These are phyloP conservation scores for Biancaea sappan DNA, from an alignment of 306 rosid species.

Conservation along the genomic window DNA sequence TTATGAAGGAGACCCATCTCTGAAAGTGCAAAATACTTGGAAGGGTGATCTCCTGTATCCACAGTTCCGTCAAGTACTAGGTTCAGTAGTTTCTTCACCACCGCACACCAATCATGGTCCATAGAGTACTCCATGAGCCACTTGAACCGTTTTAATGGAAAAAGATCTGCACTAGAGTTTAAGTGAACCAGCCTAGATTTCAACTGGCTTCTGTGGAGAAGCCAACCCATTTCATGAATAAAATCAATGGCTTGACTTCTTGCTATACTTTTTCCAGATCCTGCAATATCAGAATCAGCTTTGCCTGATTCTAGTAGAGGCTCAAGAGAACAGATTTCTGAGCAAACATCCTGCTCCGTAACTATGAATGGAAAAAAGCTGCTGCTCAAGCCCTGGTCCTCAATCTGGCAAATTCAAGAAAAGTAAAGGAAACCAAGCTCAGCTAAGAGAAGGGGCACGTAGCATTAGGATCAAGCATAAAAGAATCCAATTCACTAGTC, in stretches of 20 bases:
- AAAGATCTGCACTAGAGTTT: conserved; percentile 55
- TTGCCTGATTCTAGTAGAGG: conserved; percentile 56
- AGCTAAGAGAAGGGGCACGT: conserved; percentile 13
- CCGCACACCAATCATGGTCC: conserved; percentile 89
- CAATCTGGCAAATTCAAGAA: conserved; percentile 58
- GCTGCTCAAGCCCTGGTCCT: conserved; percentile 89
- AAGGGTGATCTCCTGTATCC: conserved; percentile 60
- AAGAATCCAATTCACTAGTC: conserved; percentile 8
- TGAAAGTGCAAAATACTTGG: conserved; percentile 55
- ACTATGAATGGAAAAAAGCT: conserved; percentile 91
- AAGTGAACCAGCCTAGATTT: conserved; percentile 61
- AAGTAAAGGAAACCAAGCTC: conserved; percentile 30
- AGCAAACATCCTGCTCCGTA: conserved; percentile 85
- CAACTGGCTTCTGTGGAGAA: conserved; percentile 75
- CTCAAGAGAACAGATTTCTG: conserved; percentile 81
- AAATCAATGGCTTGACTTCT: conserved; percentile 81
- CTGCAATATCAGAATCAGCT: conserved; percentile 42
- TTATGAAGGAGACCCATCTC: conserved; percentile 83
- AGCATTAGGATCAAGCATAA: conserved; percentile 21
- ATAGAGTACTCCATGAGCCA: conserved; percentile 84
- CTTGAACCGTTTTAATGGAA: conserved; percentile 67
- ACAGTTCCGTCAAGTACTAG: conserved; percentile 68
- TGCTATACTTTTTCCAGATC: conserved; percentile 48
- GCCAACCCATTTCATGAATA: conserved; percentile 96
- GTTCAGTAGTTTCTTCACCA: conserved; percentile 67